Percentiles rank a stretch among this genome's conserved stretches.
These are phyloP conservation scores for Colletotrichum sp. DNA, from an alignment of 2,329 filamentous ascomycete genomes.

Conservation along the genomic window DNA sequence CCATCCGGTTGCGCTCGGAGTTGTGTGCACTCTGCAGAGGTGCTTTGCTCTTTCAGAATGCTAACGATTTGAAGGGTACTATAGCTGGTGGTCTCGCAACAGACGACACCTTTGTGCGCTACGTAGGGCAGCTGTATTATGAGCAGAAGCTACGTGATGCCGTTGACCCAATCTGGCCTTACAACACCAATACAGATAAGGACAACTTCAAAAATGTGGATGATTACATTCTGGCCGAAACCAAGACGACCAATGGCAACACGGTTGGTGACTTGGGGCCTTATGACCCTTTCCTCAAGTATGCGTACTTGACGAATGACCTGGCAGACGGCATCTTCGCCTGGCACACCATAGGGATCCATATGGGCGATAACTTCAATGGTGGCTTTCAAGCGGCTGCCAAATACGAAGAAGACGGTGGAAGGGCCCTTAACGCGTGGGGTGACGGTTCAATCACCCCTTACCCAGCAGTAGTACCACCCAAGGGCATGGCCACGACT, in stretches of 20 bases:
- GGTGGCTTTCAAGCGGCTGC: not conserved
- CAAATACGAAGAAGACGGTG: not conserved
- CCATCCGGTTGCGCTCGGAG: constrained; percentile 42
- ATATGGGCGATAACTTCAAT: not conserved
- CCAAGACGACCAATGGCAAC: constrained; percentile 18
- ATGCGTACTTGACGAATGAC: constrained; percentile 59
- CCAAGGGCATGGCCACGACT: not conserved
- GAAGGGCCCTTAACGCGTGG: not conserved
- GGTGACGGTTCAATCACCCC: not conserved
- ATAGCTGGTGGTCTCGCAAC: not conserved
- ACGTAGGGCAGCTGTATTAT: constrained; percentile 69
- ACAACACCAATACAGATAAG: constrained; percentile 43
- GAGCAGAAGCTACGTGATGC: constrained; percentile 60
- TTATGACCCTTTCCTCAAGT: constrained; percentile 58
- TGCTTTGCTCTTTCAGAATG: not conserved
- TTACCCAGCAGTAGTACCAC: not conserved
- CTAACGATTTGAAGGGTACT: not conserved
- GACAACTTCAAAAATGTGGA: not conserved
- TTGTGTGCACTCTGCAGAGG: not conserved
- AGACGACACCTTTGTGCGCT: not conserved
- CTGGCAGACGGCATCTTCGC: constrained; percentile 57
- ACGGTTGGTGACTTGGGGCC: constrained; percentile 26
- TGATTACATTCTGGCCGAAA: constrained; percentile 45
- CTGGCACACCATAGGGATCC: constrained; percentile 37
- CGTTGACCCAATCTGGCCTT: constrained; percentile 56